phyloP scores from a whole-genome alignment of 805 yeast species.

The Priceomyces haplophilus region DNA sequence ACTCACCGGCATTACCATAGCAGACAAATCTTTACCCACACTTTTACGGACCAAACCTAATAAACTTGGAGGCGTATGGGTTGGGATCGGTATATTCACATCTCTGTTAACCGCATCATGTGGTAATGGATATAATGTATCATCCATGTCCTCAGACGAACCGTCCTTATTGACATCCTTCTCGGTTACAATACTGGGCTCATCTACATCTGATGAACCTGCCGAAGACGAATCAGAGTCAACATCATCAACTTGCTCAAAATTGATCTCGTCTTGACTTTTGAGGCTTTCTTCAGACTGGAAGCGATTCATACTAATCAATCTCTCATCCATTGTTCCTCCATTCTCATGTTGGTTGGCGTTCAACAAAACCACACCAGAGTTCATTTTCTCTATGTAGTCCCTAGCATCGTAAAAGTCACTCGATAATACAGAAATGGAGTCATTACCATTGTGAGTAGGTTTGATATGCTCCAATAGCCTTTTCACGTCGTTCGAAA shows the following conservation, averaged over 20 bases:
- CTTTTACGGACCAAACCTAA: slow-evolving; percentile 79
- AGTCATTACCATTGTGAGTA: slow-evolving; percentile 16
- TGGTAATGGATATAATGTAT: slow-evolving; percentile 67
- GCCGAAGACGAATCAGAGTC: slow-evolving; percentile 13
- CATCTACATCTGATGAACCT: slow-evolving; percentile 12
- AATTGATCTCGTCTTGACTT: slow-evolving; percentile 16
- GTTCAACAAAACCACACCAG: slow-evolving; percentile 53
- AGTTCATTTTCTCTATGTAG: slow-evolving; percentile 43
- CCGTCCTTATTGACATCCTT: neutral
- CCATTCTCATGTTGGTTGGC: slow-evolving; percentile 17
- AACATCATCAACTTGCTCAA: slow-evolving; percentile 13
- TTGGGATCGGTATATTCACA: slow-evolving; percentile 54
- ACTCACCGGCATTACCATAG: slow-evolving; percentile 90
- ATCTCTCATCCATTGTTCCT: slow-evolving; percentile 5
- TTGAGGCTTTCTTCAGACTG: slow-evolving; percentile 7
- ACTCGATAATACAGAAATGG: slow-evolving; percentile 27
- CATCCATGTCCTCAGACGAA: slow-evolving; percentile 21
- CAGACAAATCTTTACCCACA: slow-evolving; percentile 85
- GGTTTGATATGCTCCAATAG: slow-evolving; percentile 16
- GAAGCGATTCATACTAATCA: slow-evolving; percentile 5
- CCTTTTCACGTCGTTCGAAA: slow-evolving; percentile 19
- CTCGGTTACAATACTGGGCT: slow-evolving; percentile 1
- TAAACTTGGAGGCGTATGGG: slow-evolving; percentile 75
- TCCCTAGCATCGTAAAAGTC: slow-evolving; percentile 65
- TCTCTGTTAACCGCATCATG: slow-evolving; percentile 48